A percentile compares a stretch with the other conserved stretches of the same genome.
These are phyloP conservation scores for Entomortierella beljakovae DNA, from an alignment of 192 early-diverging fungal species.

Conservation along the genomic window DNA sequence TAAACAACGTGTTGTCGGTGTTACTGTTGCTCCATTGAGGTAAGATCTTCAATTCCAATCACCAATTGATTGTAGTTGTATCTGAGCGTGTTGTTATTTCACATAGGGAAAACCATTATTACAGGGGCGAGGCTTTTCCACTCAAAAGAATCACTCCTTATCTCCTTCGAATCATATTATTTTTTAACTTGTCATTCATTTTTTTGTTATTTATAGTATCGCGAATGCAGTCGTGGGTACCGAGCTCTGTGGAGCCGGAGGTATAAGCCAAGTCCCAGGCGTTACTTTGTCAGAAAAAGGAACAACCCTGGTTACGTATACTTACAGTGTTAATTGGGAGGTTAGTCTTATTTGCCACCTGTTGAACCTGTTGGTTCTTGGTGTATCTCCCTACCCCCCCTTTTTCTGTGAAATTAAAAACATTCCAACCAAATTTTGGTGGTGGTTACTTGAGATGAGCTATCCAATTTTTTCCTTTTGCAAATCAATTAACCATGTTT, in stretches of 20 bases:
- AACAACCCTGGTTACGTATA: slow-evolving; percentile 62
- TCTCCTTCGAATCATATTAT: not conserved
- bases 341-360: slow-evolving; percentile 31
- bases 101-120: not conserved
- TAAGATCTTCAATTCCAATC: no score
- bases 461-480: not conserved
- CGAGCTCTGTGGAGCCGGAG: slow-evolving; percentile 11
- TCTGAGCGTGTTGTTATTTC: no score
- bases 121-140: not conserved
- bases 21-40: slow-evolving; percentile 81
- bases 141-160: not conserved
- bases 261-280: not conserved
- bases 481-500: not conserved
- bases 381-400: no score
- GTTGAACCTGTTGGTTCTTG: no score
- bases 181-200: not conserved
- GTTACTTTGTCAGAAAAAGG: slow-evolving; percentile 12
- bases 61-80: no score
- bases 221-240: not conserved
- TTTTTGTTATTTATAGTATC: slow-evolving; percentile 14
- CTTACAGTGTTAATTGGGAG: slow-evolving; percentile 74
- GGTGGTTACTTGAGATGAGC: not conserved
- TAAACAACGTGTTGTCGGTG: slow-evolving; percentile 87
- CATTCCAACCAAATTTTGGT: not conserved
- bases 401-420: no score